These are phyloP conservation scores for Calvatia gigantea DNA, from an alignment of 768 basidiomycete species.

Conservation along the genomic window DNA sequence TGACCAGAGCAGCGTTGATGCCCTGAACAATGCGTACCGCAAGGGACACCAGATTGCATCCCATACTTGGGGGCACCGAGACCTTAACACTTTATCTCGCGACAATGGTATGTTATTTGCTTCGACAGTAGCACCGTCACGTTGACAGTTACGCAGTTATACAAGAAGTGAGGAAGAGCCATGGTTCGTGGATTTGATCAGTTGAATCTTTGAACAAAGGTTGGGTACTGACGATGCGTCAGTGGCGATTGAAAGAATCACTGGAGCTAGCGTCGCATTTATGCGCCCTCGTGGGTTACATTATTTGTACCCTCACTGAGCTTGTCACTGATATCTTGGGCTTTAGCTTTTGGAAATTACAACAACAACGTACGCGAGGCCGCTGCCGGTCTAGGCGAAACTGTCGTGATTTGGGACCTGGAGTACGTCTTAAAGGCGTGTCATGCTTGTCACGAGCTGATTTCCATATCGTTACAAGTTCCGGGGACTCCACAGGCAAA, in stretches of 20 bases:
- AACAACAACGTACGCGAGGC: slow-evolving; percentile 13
- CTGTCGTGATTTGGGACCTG: slow-evolving; percentile 14
- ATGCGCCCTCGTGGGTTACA: slow-evolving; percentile 35
- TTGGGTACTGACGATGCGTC: not conserved
- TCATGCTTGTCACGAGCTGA: not conserved
- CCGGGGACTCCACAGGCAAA: slow-evolving; percentile 9
- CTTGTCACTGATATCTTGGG: too few species aligned
- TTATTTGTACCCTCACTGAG: not conserved
- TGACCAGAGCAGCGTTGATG: slow-evolving; percentile 19
- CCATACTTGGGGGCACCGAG: slow-evolving; percentile 45
- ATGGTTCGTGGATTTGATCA: slow-evolving; percentile 22
- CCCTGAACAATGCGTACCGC: slow-evolving; percentile 33
- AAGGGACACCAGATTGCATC: slow-evolving; percentile 42
- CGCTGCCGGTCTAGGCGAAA: slow-evolving; percentile 8
- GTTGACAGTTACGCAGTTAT: slow-evolving; percentile 21
- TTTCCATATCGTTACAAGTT: slow-evolving; percentile 3
- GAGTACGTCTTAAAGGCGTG: slow-evolving; percentile 10
- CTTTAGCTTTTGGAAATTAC: slow-evolving; percentile 15
- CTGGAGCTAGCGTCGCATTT: slow-evolving; percentile 34
- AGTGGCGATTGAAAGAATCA: slow-evolving; percentile 36
- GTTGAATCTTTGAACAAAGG: not conserved
- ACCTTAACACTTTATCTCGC: slow-evolving; percentile 31
- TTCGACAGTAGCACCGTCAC: not conserved
- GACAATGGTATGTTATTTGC: slow-evolving; percentile 23
- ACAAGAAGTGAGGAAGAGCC: slow-evolving; percentile 27